A percentile compares a stretch with the other conserved stretches of the same genome.
phyloP scores from a whole-genome alignment of 2,329 filamentous ascomycete species.

The Drechslera avenae region DNA sequence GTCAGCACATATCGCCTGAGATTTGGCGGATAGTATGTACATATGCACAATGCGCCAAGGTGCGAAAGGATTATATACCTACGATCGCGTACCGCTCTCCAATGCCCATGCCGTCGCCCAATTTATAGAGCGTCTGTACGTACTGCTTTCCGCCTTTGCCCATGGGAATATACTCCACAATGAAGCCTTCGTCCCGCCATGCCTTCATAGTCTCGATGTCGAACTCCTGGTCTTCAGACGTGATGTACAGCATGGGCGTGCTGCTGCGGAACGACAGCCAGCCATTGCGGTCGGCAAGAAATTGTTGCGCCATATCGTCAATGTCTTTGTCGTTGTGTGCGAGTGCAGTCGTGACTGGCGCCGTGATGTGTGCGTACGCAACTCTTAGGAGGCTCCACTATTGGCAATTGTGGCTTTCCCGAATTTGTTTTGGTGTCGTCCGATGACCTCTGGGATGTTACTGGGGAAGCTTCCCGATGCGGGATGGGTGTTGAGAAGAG shows the following conservation, averaged over 20 bases:
- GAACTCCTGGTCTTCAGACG: constrained; percentile 61
- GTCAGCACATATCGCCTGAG: constrained; percentile 10
- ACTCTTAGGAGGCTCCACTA: constrained; percentile 13
- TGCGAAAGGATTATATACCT: constrained; percentile 52
- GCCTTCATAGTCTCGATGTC: constrained; percentile 59
- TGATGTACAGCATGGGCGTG: constrained; percentile 55
- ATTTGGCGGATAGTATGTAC: not conserved
- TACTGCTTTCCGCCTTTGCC: constrained; percentile 56
- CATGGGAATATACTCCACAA: constrained; percentile 61
- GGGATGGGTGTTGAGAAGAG: not conserved
- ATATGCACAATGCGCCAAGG: constrained; percentile 3
- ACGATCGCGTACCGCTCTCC: constrained; percentile 68
- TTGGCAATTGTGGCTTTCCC: constrained; percentile 7
- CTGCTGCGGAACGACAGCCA: constrained; percentile 50
- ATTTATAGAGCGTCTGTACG: constrained; percentile 54
- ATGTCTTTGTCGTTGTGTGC: constrained; percentile 1
- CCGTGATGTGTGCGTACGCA: not conserved
- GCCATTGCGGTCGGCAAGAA: constrained; percentile 45
- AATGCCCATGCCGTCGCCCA: constrained; percentile 61
- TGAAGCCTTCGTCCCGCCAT: constrained; percentile 66
- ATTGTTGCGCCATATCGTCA: constrained; percentile 42
- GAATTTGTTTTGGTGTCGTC: constrained; percentile 4
- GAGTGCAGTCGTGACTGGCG: constrained; percentile 2
- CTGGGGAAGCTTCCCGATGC: not conserved
- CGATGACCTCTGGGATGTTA: not conserved